phyloP scores from a whole-genome alignment of 208 protist genomes.

The Trypanosoma boissoni region DNA sequence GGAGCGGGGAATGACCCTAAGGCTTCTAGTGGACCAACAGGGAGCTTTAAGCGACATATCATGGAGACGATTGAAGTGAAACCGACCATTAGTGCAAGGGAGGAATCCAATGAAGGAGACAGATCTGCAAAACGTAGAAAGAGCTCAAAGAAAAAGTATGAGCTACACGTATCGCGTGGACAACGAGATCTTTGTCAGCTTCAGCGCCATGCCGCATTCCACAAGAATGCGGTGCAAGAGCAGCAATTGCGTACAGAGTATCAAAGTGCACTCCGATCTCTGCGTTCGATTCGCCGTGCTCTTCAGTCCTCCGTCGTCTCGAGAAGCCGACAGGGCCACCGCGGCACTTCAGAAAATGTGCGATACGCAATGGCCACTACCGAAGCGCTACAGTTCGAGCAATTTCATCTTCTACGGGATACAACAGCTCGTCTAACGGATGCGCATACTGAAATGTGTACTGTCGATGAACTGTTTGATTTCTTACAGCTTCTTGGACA shows the following conservation, averaged over 20 bases:
- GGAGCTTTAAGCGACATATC: background rate
- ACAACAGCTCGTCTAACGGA: conserved; percentile 14
- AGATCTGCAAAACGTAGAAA: background rate
- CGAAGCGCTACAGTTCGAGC: conserved; percentile 22
- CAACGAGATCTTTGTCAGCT: conserved; percentile 12
- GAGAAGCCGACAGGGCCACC: background rate
- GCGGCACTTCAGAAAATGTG: background rate
- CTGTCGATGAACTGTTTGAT: background rate
- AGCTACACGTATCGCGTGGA: conserved; percentile 1
- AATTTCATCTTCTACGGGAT: conserved; percentile 27
- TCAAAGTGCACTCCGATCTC: background rate
- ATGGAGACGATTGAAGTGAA: background rate
- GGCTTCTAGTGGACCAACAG: background rate
- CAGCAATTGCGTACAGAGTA: conserved; percentile 10
- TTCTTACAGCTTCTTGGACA: conserved; percentile 16
- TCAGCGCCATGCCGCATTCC: background rate
- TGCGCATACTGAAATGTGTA: conserved; percentile 11
- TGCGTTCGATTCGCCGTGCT: conserved; percentile 10
- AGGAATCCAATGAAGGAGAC: background rate
- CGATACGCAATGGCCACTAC: background rate
- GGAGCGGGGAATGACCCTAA: background rate
- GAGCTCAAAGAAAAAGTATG: background rate
- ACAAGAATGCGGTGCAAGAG: background rate
- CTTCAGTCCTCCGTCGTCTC: conserved; percentile 3
- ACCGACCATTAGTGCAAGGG: background rate